A percentile compares a stretch with the other conserved stretches of the same genome.
Evolutionary conservation across 2,329 filamentous ascomycete species (phyloP).

Genomic region (Fusarium marasasianum): DNA sequence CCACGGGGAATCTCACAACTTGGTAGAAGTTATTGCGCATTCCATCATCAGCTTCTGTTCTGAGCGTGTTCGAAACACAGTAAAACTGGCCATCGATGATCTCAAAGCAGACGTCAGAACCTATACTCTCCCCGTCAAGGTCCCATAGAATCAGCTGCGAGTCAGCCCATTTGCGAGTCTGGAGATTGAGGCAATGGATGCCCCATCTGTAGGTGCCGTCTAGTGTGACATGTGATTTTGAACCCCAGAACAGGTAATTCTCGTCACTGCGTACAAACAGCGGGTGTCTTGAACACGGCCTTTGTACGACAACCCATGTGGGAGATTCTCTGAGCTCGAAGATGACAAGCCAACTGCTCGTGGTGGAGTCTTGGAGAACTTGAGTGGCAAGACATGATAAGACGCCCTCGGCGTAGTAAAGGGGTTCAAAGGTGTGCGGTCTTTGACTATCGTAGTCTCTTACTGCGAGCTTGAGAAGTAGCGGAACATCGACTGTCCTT

Average conservation of each 20-base stretch:
- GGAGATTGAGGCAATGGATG: conserved; percentile 63
- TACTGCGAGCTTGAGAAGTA: conserved; percentile 50
- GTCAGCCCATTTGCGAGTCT: conserved; percentile 50
- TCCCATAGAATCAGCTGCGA: conserved; percentile 63
- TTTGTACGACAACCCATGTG: conserved; percentile 53
- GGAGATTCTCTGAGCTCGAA: conserved; percentile 51
- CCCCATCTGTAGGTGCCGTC: conserved; percentile 71
- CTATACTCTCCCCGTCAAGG: conserved; percentile 71
- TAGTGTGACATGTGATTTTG: conserved; percentile 62
- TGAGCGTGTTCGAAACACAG: conserved; percentile 72
- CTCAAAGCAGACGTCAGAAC: conserved; percentile 76
- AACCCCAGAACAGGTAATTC: conserved; percentile 72
- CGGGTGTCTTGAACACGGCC: conserved; percentile 59
- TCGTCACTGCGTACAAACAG: conserved; percentile 74
- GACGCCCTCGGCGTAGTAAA: conserved; percentile 67
- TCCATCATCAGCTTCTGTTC: conserved; percentile 69
- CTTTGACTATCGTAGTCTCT: conserved; percentile 46
- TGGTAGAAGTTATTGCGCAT: conserved; percentile 77
- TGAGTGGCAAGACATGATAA: conserved; percentile 66
- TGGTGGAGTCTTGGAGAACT: conserved; percentile 42
- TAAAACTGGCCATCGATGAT: conserved; percentile 74
- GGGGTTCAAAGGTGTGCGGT: conserved; percentile 60
- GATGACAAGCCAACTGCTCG: conserved; percentile 63
- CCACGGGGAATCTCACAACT: conserved; percentile 70
- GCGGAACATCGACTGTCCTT: conserved; percentile 63